Evolutionary conservation across 345 rosid genomes (phyloP), one percentile per base, ranked within the genome.

Genomic region (Euphorbia tirucalli): DNA sequence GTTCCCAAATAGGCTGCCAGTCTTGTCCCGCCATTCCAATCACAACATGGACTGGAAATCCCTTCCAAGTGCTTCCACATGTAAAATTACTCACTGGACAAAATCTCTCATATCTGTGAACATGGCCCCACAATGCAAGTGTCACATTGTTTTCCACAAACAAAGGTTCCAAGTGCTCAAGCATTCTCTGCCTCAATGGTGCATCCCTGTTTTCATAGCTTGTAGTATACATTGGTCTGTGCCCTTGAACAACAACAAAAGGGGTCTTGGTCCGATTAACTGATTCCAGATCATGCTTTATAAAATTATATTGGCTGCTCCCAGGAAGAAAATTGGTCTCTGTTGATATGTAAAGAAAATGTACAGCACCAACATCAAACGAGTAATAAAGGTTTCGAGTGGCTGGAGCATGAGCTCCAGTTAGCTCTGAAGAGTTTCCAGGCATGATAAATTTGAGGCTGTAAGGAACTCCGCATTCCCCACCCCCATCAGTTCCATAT

Each of bases 11-110:
- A 24, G 96, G 83, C 74, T 94, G 98, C 77, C 95, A 86, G 60
- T 94, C 98, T 77, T 92, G 92, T 65, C 98, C 98, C 18, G 84
- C 97, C 98, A 94, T 92, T 68, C 98, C 97, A 59, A 94, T 94
- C 78, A 94, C 97, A 28, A 92, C 75, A 81, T 94, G 98, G 72
- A 94, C 85, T 0, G 96, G 97, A 66, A 70, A 76, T 48, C 88
- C 89, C 48, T 85, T 85, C 90, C 88, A 86, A 43, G 78, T 79
- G 68, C 64, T 72, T 76, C 86, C 87, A 71, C 98, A 94, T 39
- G 84, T 85, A 71, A 84, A 88, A 85, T 94, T 94, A 72, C 86
- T 86, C 50, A 94, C 63, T 0, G 96, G 96, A 78, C 97, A 90
- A 82, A 91, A 94, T 83, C 98, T 89, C 74, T 94, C 97, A 43